Base-by-base conservation (phyloP, 1,284 basidiomycete species). In the Boletus mariae region DNA sequence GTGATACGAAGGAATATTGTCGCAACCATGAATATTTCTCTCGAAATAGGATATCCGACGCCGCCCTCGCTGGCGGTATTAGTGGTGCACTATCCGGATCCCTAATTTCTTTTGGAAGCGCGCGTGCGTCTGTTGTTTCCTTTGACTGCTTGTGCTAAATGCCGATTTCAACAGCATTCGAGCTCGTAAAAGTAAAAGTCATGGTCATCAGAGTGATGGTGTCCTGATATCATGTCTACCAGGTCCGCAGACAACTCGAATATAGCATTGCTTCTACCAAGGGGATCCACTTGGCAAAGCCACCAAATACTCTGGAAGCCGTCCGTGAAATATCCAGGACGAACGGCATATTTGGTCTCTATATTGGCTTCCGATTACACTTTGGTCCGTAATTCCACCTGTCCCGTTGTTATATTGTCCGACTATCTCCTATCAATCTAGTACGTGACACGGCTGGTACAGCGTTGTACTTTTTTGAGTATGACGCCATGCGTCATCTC, bases 191-290 rank as follows among this genome's bases (percentile, higher is more conserved):
- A 80, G 93, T 94, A 59, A 60, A 74, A 56, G 41, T 44, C n/a
- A 38, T 50, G 12, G 29, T 9, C 28, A 11, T 49, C 40, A 7
- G 46, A 35, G 29, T 46, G 20, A 44, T 17, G 8, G 37, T 38
- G 26, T 56, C 20, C 51, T 66, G 47, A 64, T 46, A 29, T 48
- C 34, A 20, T 45, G 32, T 31, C 52, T 41, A 51, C 17, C 62
- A 92, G 90, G 87, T 94, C 52, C 86, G 92, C 57, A 78, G 93
- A 60, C 95, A 99, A 65, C 77, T 99, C 47, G 96, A 98, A 72
- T 98, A 91, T 65, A 85, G 92, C 46, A 98, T 98, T 56, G 92
- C 93, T 23, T 82, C 83, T 23, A 85, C 76, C 68, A 88, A 87
- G 63, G 90, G 91, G 4, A 54, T 87, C 34, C 72, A 77, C 13